A percentile compares a stretch with the other conserved stretches of the same genome.
Evolutionary conservation across 2,329 filamentous ascomycete species (phyloP).

Genomic region (Nemania diffusa): DNA sequence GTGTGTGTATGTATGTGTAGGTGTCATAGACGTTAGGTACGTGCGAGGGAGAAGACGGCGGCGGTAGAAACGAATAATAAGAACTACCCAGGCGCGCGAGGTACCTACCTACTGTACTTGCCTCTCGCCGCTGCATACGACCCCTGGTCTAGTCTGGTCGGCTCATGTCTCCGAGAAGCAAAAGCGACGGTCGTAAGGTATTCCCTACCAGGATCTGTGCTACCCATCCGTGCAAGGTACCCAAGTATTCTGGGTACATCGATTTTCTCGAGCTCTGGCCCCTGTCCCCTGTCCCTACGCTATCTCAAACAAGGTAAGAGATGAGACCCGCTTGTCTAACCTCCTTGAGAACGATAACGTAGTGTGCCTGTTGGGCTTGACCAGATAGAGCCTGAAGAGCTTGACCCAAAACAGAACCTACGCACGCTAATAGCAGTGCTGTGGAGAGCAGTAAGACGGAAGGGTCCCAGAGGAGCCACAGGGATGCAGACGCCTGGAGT

Average conservation of each 20-base stretch:
- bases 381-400: background rate
- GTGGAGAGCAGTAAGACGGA: constrained; percentile 1
- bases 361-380: too few relatives aligned
- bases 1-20: background rate
- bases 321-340: constrained; percentile 1
- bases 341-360: background rate
- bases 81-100: constrained; percentile 24
- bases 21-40: constrained; percentile 33
- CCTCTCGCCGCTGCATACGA: constrained; percentile 19
- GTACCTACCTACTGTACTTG: constrained; percentile 24
- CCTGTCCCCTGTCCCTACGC: constrained; percentile 20
- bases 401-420: background rate
- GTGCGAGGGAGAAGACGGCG: constrained; percentile 27
- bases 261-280: background rate
- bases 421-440: background rate
- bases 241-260: constrained; percentile 5
- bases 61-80: constrained; percentile 34
- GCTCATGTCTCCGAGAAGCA: constrained; percentile 38
- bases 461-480: background rate
- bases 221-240: constrained; percentile 17
- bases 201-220: constrained; percentile 9
- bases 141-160: constrained; percentile 37
- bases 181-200: constrained; percentile 38
- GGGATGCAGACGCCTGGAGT: background rate
- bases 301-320: constrained; percentile 18